Conservation (phyloP, 768 basidiomycete species). For the Hericium alpestre region DNA sequence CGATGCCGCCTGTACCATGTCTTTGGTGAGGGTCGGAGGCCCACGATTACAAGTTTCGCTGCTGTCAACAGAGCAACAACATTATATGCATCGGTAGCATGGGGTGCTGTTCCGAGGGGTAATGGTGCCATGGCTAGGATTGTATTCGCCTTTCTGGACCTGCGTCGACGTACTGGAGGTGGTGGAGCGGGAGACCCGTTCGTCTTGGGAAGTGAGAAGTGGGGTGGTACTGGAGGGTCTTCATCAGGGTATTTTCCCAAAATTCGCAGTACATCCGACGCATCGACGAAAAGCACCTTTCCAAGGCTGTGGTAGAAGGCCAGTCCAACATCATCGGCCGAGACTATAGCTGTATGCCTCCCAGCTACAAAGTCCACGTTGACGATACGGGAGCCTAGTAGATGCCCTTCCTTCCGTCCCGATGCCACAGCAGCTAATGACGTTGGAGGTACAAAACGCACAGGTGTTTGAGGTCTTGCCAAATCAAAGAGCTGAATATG, state of each 20-base stretch:
- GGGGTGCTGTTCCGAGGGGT: constrained; percentile 63
- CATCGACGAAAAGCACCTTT: constrained; percentile 89
- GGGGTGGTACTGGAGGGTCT: constrained; percentile 14
- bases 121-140: constrained; percentile 74
- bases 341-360: constrained; percentile 86
- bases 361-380: constrained; percentile 81
- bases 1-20: constrained; percentile 83
- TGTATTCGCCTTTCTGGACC: constrained; percentile 40
- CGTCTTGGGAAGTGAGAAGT: not conserved
- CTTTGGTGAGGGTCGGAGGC: constrained; percentile 80
- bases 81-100: constrained; percentile 71
- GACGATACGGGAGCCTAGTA: constrained; percentile 68
- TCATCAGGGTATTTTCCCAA: constrained; percentile 80
- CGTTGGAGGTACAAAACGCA: constrained; percentile 61
- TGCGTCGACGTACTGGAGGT: constrained; percentile 33
- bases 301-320: constrained; percentile 94
- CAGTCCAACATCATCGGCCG: constrained; percentile 81
- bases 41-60: constrained; percentile 85
- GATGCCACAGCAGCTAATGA: constrained; percentile 56
- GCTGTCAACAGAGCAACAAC: constrained; percentile 82
- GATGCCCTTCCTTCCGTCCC: constrained; percentile 78
- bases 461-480: constrained; percentile 54
- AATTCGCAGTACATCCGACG: constrained; percentile 87
- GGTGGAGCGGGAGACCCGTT: constrained; percentile 16
- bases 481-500: constrained; percentile 82